Conservation (phyloP, 2,329 filamentous ascomycete genomes). For the Aspergillus sp. region DNA sequence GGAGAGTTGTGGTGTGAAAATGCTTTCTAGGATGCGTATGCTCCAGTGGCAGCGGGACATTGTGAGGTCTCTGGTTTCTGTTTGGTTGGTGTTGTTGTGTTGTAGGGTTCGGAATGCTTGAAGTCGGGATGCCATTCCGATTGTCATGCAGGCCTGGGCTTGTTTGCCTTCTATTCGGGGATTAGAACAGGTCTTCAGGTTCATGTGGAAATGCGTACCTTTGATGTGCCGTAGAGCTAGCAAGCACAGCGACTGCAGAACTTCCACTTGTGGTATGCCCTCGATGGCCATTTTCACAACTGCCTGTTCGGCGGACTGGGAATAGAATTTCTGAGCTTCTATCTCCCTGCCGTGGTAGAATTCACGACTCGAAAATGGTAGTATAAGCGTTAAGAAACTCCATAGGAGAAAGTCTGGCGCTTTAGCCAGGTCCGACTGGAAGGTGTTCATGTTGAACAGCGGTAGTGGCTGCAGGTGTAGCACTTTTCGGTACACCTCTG, state of each 20-base stretch:
- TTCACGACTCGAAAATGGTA: conserved; percentile 4
- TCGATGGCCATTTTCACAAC: conserved; percentile 4
- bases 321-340: conserved; percentile 7
- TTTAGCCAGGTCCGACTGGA: not conserved
- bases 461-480: conserved; percentile 13
- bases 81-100: not conserved
- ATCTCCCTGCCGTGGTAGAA: not conserved
- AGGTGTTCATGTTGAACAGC: not conserved
- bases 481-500: conserved; percentile 4
- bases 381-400: conserved; percentile 5
- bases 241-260: conserved; percentile 11
- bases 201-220: not conserved
- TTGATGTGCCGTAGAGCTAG: conserved; percentile 6
- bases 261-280: not conserved
- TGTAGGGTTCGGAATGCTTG: not conserved
- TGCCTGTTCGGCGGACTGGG: conserved; percentile 4
- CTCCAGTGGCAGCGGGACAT: conserved; percentile 9
- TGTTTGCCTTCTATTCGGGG: not conserved
- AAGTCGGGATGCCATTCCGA: conserved; percentile 10
- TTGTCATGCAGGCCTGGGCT: conserved; percentile 12
- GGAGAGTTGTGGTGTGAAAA: not conserved
- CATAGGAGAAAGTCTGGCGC: conserved; percentile 1
- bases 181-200: not conserved
- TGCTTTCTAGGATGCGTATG: conserved; percentile 11
- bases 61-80: not conserved